Evolutionary conservation across 2,329 filamentous ascomycete genomes (phyloP).

Genomic region (Verruconis gallopava): DNA sequence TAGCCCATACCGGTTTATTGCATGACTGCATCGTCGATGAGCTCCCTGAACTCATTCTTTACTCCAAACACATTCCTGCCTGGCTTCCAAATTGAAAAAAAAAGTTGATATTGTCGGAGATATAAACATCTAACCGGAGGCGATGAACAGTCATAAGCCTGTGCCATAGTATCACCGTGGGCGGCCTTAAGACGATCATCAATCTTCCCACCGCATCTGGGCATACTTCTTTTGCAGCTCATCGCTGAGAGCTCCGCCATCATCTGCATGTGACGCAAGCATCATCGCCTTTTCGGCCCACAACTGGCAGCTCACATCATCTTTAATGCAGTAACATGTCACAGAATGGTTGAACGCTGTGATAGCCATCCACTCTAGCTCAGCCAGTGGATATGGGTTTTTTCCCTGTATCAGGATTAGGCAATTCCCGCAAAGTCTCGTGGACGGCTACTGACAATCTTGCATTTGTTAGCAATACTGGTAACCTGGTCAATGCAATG

Average conservation of each 20-base stretch:
- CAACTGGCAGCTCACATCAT: constrained; percentile 40
- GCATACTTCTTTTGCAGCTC: constrained; percentile 36
- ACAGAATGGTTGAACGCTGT: constrained; percentile 58
- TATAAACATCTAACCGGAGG: too few species aligned
- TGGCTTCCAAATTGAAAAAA: too few species aligned
- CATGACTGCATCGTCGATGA: too few species aligned
- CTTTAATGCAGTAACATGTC: constrained; percentile 46
- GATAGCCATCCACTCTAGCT: constrained; percentile 65
- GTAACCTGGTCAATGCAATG: constrained; percentile 52
- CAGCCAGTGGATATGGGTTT: constrained; percentile 47
- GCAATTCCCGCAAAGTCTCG: neutral
- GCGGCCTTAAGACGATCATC: too few species aligned
- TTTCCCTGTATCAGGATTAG: neutral
- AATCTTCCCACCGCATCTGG: constrained; percentile 33
- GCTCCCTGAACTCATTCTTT: too few species aligned
- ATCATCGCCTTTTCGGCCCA: constrained; percentile 54
- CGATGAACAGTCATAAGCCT: too few species aligned
- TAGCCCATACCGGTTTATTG: too few species aligned
- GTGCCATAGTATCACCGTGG: too few species aligned
- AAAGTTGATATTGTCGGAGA: too few species aligned
- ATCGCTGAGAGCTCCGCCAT: constrained; percentile 29
- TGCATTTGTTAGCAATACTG: constrained; percentile 33
- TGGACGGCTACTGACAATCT: neutral
- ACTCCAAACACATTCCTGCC: too few species aligned
- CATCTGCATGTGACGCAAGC: constrained; percentile 45